Evolutionary conservation across 2,329 filamentous ascomycete species (phyloP), one percentile per base, ranked within the genome.

Genomic region (Didymella keratinophila): DNA sequence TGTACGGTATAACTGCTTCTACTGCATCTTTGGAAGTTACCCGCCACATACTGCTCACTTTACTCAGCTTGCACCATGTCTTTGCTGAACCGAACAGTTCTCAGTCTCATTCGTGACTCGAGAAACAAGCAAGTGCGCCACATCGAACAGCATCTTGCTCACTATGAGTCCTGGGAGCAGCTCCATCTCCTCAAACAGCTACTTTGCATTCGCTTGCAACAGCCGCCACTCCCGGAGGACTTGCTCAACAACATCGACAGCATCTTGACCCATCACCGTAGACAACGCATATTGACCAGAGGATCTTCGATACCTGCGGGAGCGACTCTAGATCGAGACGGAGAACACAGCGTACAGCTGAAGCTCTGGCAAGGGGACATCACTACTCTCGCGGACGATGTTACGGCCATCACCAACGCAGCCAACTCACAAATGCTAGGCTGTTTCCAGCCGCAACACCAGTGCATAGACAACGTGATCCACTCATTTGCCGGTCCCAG

Each of bases 381-480:
- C 45, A 77, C 75, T 9, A 65, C 69, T 0, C 61, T 78, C 11
- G 55, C 61, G 0, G 46, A 44, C 47, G 66, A 69, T 27, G 65
- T 73, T 16, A 75, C 72, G 1, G 74, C 74, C 8, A 75, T 78
- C 49, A 71, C 71, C 11, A 78, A 78, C 46, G 75, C 76, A 10
- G 75, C 74, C 14, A 77, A 77, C 51, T 64, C 68, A 4, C 68
- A 66, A 11, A 64, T 76, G 56, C 67, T 78, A 2, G 76, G 75
- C 0, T 78, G 76, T 59, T 78, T 78, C 54, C 67, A 70, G 50
- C 72, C 74, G 0, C 60, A 52, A 1, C 75, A 76, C 46, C 66
- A 60, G 18, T 77, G 76, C 49, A 78, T 77, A 48, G 76, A 78
- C 59, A 76, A 77, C 47, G 68, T 71, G 1, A 77, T 78, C 41